Percentiles rank a stretch among this genome's conserved stretches.
Evolutionary conservation across 1,284 basidiomycete species (phyloP).

Genomic region (Heterobasidion parviporum): DNA sequence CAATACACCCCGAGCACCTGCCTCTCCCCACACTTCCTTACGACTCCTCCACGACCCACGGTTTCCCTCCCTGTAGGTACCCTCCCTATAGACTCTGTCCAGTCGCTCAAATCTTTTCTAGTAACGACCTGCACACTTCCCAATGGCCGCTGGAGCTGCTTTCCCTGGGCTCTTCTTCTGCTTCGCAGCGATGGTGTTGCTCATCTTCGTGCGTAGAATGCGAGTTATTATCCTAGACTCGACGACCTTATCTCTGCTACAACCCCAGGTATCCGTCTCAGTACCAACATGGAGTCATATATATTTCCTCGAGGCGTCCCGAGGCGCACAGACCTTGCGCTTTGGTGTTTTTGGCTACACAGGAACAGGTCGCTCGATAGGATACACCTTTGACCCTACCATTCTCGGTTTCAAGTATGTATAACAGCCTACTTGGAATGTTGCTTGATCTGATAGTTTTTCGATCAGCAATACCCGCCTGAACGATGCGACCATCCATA

Average conservation of each 20-base stretch:
- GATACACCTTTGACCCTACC: conserved; percentile 40
- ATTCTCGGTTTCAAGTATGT: conserved; percentile 25
- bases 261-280: conserved; percentile 47
- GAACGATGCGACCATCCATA: conserved; percentile 48
- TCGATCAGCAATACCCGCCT: conserved; percentile 25
- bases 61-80: no score
- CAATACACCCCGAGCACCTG: no score
- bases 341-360: conserved; percentile 77
- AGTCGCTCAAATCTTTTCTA: not conserved
- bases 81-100: no score
- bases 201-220: conserved; percentile 46
- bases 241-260: not conserved
- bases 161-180: conserved; percentile 40
- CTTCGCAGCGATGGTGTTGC: conserved; percentile 58
- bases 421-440: not conserved
- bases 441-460: conserved; percentile 4
- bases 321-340: conserved; percentile 27
- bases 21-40: no score
- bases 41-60: no score
- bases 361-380: conserved; percentile 44
- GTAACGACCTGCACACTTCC: conserved; percentile 8
- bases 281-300: conserved; percentile 66
- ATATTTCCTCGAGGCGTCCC: conserved; percentile 55
- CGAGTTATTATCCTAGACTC: conserved; percentile 4
- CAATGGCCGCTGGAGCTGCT: conserved; percentile 31